Conservation (phyloP, 169 alveolate species). For the Plasmodium gaboni region DNA sequence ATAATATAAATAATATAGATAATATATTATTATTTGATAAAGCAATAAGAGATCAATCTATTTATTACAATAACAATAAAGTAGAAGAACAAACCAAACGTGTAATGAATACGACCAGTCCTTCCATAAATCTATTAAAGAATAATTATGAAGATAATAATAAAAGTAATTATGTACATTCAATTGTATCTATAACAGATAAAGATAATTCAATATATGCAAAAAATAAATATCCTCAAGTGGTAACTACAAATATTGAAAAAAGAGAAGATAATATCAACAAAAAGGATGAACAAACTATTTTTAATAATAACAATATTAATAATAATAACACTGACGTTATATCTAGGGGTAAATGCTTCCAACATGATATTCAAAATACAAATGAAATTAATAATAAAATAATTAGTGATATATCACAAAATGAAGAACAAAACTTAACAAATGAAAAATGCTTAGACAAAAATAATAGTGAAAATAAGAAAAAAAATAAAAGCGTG, state of each 20-base stretch:
- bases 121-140: background rate
- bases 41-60: background rate
- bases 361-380: conserved; percentile 4
- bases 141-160: conserved; percentile 2
- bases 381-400: conserved; percentile 5
- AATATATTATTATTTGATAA: background rate
- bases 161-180: conserved; percentile 6
- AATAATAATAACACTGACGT: background rate
- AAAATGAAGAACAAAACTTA: background rate
- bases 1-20: background rate
- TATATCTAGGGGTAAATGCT: too few relatives aligned
- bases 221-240: background rate
- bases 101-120: background rate
- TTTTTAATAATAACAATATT: background rate
- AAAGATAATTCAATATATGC: conserved; percentile 3
- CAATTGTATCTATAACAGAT: conserved; percentile 15
- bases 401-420: background rate
- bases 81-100: background rate
- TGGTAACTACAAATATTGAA: background rate
- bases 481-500: conserved; percentile 5
- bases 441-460: background rate
- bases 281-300: background rate
- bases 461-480: background rate
- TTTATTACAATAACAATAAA: background rate
- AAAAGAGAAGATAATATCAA: background rate